Conservation (phyloP, 1,284 basidiomycete genomes). For the Trichosporon sp. region DNA sequence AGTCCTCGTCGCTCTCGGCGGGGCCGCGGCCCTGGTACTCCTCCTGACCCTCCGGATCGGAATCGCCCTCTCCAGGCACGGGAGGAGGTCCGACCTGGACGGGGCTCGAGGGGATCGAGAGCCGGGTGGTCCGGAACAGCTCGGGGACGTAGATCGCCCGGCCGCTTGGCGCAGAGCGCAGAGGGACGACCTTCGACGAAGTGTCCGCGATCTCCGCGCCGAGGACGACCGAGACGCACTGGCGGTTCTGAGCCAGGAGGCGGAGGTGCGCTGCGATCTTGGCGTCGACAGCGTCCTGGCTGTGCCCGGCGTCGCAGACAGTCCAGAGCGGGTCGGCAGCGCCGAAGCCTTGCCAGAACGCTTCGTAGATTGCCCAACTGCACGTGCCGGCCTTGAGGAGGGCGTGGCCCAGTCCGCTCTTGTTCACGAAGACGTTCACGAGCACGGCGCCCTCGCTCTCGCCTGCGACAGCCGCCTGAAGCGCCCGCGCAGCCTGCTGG, state of each 20-base stretch:
- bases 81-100: background rate
- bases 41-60: background rate
- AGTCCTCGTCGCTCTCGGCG: slow-evolving; percentile 12
- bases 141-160: slow-evolving; percentile 50
- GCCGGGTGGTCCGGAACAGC: slow-evolving; percentile 58
- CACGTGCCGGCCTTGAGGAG: slow-evolving; percentile 38
- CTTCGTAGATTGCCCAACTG: slow-evolving; percentile 31
- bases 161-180: background rate
- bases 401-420: slow-evolving; percentile 32
- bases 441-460: slow-evolving; percentile 14
- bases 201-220: slow-evolving; percentile 56
- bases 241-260: slow-evolving; percentile 66
- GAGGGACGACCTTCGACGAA: slow-evolving; percentile 58
- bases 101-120: slow-evolving; percentile 15
- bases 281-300: slow-evolving; percentile 58
- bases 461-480: slow-evolving; percentile 25
- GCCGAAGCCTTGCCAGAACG: slow-evolving; percentile 41
- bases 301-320: slow-evolving; percentile 64
- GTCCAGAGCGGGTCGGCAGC: slow-evolving; percentile 42
- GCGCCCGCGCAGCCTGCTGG: slow-evolving; percentile 31
- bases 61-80: background rate
- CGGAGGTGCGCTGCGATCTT: slow-evolving; percentile 74
- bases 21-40: slow-evolving; percentile 29
- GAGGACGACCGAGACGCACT: slow-evolving; percentile 67
- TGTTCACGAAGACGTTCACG: slow-evolving; percentile 43